Evolutionary conservation across 345 rosid species (phyloP), one percentile per base, ranked within the genome.

Genomic region (Linum usitatissimum): DNA sequence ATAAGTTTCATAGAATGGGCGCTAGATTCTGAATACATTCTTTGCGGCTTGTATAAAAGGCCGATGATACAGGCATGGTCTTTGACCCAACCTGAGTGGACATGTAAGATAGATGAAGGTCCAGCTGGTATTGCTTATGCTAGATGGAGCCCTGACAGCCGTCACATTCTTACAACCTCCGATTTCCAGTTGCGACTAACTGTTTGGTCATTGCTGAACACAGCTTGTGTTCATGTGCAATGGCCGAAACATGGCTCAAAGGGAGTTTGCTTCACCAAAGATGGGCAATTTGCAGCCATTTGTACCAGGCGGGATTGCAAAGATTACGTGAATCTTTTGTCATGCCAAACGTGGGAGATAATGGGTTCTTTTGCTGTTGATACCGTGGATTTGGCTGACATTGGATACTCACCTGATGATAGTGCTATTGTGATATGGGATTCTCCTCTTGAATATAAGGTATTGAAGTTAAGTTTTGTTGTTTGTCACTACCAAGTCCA

Each of bases 1-100:
- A 86, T 90, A 77, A 90, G 96, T 85, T 87, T 83, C 68, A 81
- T 93, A 14, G 97, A 93, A 81, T 93, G 97, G 97, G 99, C 97
- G 5, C 88, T 77, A 53, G 97, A 90, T 76, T 90, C 99, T 3
- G 95, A 90, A 15, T 93, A 87, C 73, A 90, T 93, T 68, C 96
- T 93, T 0, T 93, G 97, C 63, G 97, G 99, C 63, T 88, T 93
- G 48, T 80, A 83, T 23, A 87, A 86, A 65, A 86, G 86, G 72
- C 95, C 96, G 0, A 87, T 90, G 94, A 87, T 93, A 69, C 97
- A 93, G 78, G 99, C 86, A 18, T 93, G 97, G 97, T 90, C 96
- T 0, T 72, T 90, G 69, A 54, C 83, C 57, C 94, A 93, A 73
- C 96, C 97, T 48, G 95, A 90, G 70, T 93, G 97, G 99, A 90